These are phyloP conservation scores for Guadua angustifolia DNA, from an alignment of 176 grass and related monocot species.

Conservation along the genomic window DNA sequence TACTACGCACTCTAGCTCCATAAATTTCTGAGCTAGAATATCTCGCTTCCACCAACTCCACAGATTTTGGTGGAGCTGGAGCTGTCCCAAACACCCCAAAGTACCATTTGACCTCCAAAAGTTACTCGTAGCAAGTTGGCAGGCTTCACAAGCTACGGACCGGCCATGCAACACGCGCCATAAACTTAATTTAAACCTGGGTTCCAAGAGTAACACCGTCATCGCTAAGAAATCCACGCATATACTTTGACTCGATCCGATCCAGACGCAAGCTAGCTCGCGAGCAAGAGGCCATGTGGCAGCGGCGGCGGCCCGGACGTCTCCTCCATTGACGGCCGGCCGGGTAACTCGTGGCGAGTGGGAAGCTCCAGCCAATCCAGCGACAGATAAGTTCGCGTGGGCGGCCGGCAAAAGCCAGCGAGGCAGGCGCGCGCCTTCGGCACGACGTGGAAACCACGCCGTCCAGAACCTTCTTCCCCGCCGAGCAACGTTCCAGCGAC, in stretches of 20 bases:
- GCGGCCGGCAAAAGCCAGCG: not conserved
- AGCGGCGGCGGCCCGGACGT: not conserved
- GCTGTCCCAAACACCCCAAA: too few species aligned
- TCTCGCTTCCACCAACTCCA: too few species aligned
- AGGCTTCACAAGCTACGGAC: not conserved
- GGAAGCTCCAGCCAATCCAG: conserved; percentile 4
- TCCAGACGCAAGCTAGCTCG: not conserved
- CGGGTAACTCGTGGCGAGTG: not conserved
- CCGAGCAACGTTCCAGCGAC: not conserved
- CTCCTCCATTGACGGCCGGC: not conserved
- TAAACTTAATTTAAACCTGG: not conserved
- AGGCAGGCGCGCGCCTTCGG: not conserved
- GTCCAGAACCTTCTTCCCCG: not conserved
- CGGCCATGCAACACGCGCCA: conserved; percentile 1
- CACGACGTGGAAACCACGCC: conserved; percentile 36
- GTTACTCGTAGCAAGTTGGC: not conserved
- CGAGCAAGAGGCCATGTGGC: not conserved
- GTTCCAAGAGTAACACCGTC: not conserved
- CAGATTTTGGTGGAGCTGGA: too few species aligned
- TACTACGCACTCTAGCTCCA: too few species aligned
- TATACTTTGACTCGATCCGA: not conserved
- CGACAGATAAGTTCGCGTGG: not conserved
- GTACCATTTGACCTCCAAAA: not conserved
- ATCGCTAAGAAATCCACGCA: not conserved
- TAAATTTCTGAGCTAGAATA: too few species aligned